Evolutionary conservation across 805 yeast genomes (phyloP).

Genomic region (Phaffomyces thermotolerans): DNA sequence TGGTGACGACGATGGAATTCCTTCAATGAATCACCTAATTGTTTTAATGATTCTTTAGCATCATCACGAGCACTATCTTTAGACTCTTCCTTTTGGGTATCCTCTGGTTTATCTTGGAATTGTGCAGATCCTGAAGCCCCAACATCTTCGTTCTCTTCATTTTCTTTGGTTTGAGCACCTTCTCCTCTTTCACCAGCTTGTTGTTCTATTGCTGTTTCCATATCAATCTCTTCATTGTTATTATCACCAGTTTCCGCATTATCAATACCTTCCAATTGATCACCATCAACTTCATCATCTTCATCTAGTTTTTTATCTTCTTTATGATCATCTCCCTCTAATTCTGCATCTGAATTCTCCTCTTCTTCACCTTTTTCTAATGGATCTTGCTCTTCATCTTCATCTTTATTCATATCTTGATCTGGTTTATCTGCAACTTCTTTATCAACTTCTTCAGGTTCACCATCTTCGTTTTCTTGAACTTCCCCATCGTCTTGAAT

Average conservation of each 20-base stretch:
- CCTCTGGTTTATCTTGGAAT: conserved; percentile 35
- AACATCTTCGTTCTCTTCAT: conserved; percentile 55
- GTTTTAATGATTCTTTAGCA: conserved; percentile 73
- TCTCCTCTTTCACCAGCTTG: conserved; percentile 53
- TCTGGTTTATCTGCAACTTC: conserved; percentile 26
- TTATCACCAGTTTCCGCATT: conserved; percentile 39
- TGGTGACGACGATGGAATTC: conserved; percentile 88
- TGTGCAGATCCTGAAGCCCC: conserved; percentile 59
- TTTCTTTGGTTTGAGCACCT: conserved; percentile 50
- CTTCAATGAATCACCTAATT: conserved; percentile 85
- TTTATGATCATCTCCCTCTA: conserved; percentile 15
- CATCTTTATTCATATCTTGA: conserved; percentile 28
- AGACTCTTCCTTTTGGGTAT: conserved; percentile 32
- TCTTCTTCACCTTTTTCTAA: conserved; percentile 27
- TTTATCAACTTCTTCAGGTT: conserved; percentile 19
- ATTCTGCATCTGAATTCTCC: conserved; percentile 23
- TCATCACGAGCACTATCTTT: conserved; percentile 53
- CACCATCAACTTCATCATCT: conserved; percentile 33
- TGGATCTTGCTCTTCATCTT: conserved; percentile 25
- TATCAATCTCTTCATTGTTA: conserved; percentile 39
- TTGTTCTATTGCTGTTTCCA: conserved; percentile 54
- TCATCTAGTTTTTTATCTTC: conserved; percentile 22
- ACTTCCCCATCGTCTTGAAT: conserved; percentile 25
- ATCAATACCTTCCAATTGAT: conserved; percentile 46
- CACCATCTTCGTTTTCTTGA: conserved; percentile 28